Conservation (phyloP, 1,284 basidiomycete species). For the Leccinum fuscescens region DNA sequence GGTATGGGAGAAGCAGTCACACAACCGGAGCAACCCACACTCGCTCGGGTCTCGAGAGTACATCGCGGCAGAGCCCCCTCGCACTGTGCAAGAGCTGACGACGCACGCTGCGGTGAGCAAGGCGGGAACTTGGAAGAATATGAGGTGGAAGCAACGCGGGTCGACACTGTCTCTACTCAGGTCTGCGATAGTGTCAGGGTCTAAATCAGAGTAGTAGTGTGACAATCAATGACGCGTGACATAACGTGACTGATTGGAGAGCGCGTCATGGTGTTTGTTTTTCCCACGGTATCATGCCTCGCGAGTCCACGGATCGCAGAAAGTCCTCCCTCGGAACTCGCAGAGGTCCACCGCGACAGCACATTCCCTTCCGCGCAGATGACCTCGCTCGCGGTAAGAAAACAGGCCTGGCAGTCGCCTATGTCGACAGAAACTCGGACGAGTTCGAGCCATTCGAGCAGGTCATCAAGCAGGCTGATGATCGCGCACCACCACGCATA, state of each 20-base stretch:
- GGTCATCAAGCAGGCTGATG: slow-evolving; percentile 69
- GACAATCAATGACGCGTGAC: slow-evolving; percentile 25
- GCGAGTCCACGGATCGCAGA: slow-evolving; percentile 26
- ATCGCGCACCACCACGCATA: slow-evolving; percentile 55
- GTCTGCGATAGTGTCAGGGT: slow-evolving; percentile 21
- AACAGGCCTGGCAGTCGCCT: slow-evolving; percentile 65
- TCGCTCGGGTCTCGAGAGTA: slow-evolving; percentile 40
- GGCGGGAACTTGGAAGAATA: neutral
- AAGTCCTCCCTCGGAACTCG: slow-evolving; percentile 36
- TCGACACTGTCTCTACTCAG: slow-evolving; percentile 19
- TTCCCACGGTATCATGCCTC: slow-evolving; percentile 32
- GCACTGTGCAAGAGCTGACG: slow-evolving; percentile 24
- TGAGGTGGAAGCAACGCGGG: neutral
- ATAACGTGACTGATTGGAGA: slow-evolving; percentile 26
- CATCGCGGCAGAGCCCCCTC: slow-evolving; percentile 32
- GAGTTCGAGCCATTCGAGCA: slow-evolving; percentile 84
- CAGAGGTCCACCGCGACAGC: slow-evolving; percentile 48
- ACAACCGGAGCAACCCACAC: slow-evolving; percentile 32
- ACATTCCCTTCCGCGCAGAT: slow-evolving; percentile 73
- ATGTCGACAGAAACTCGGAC: slow-evolving; percentile 72
- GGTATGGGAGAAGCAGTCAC: slow-evolving; percentile 27
- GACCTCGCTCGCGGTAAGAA: slow-evolving; percentile 73
- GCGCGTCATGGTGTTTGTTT: slow-evolving; percentile 27
- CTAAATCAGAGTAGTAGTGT: neutral
- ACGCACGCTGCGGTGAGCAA: slow-evolving; percentile 6